Evolutionary conservation across 2,329 filamentous ascomycete species (phyloP), one percentile per base, ranked within the genome.

Genomic region (Sporothrix protearum): DNA sequence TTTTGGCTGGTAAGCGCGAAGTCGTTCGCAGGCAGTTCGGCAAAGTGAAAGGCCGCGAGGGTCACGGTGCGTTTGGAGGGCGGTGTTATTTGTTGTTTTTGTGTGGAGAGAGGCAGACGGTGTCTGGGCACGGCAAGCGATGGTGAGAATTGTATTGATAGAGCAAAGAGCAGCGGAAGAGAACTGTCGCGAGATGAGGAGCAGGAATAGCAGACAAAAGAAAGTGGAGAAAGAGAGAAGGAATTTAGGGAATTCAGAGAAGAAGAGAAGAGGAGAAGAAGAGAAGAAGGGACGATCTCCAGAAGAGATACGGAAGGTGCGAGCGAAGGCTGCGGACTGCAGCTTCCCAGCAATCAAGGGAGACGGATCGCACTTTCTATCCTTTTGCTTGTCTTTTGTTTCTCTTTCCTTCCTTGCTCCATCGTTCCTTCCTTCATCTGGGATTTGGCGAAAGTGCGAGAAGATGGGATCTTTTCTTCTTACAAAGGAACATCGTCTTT

Each of bases 161-260:
- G 16, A 33, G 25, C 8, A 39, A 49, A 66, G 19, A n/a, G 25
- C 7, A 66, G 39, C 42, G 33, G n/a, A 55, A 66, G 22, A 64
- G n/a, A 53, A 16, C 3, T 14, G 45, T 49, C 30, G 64, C 30
- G 28, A 68, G 66, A 39, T 42, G 66, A 67, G 53, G 64, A 49
- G 16, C 12, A 51, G 47, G 47, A 55, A 49, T 30, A 28, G 39
- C 12, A 33, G 42, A 16, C 25, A 42, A 33, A 33, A 67, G 42
- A 67, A 67, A 49, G 63, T 67, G 63, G 63, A 67, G 63, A 49
- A 67, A 14, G 39, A 66, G 14, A 25, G 42, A 47, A 30, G 61
- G 61, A 66, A 66, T 39, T 45, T 47, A 22, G 25, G 30, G 61
- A 63, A n/a, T n/a, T n/a, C n/a, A n/a, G n/a, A n/a, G n/a, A n/a